These are phyloP conservation scores for Cyberlindnera mrakii DNA, from an alignment of 805 yeast species.

Conservation along the genomic window DNA sequence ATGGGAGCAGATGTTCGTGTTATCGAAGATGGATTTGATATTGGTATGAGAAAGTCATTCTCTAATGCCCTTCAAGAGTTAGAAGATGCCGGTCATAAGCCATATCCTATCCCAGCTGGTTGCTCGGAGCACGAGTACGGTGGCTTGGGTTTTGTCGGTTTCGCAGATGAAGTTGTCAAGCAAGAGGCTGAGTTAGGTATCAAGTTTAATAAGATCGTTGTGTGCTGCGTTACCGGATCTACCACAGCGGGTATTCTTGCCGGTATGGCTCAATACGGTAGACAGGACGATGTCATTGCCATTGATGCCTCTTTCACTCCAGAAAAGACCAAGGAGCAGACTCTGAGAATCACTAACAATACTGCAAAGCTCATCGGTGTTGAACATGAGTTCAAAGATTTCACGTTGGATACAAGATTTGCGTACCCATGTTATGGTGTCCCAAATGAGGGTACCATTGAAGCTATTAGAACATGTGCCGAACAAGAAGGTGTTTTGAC, in stretches of 20 bases:
- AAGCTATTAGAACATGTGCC: constrained; percentile 16
- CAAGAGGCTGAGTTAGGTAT: constrained; percentile 7
- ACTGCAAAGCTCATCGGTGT: constrained; percentile 14
- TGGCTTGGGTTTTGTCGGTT: constrained; percentile 15
- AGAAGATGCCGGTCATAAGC: constrained; percentile 10
- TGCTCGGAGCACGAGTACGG: constrained; percentile 16
- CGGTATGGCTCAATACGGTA: constrained; percentile 14
- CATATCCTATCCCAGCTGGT: constrained; percentile 14
- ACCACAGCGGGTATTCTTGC: constrained; percentile 16
- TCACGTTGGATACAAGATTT: constrained; percentile 10
- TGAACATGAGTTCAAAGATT: constrained; percentile 11
- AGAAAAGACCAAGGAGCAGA: constrained; percentile 14
- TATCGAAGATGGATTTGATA: constrained; percentile 14
- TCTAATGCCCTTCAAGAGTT: constrained; percentile 10
- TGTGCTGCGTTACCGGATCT: constrained; percentile 15
- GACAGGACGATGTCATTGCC: constrained; percentile 14
- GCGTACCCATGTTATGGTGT: constrained; percentile 16
- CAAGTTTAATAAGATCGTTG: constrained; percentile 15
- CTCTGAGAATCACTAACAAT: constrained; percentile 15
- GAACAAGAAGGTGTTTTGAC: constrained; percentile 15
- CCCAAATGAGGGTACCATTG: constrained; percentile 15
- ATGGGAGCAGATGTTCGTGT: constrained; percentile 17
- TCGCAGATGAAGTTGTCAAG: constrained; percentile 11
- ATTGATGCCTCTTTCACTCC: constrained; percentile 16
- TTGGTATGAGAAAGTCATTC: constrained; percentile 15